Evolutionary conservation across 1,139 yeast genomes (phyloP), one percentile per base, ranked within the genome.

Genomic region (Magnusiomyces suaveolens): DNA sequence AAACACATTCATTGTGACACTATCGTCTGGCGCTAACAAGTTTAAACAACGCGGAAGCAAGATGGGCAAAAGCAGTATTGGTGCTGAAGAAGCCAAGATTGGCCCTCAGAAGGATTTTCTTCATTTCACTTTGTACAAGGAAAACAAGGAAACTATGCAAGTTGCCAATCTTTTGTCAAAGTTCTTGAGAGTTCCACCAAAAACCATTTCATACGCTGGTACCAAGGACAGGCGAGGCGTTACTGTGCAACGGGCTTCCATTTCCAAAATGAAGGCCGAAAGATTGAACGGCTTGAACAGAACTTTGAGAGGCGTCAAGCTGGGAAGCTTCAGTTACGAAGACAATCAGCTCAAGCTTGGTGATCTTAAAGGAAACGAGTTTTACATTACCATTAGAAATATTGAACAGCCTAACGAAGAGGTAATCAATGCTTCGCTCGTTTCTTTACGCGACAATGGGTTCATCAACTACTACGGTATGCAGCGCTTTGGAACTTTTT

Each of bases 61-160:
- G 39, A 33, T 43, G 8, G 47, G 50, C 12, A 54, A 56, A 41
- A 24, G 24, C 25, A 33, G 43, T 29, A 36, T 33, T 20, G 53
- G 48, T n/a, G 46, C 52, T 21, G 46, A 51, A 1, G 48, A 52
- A 10, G 56, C 59, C 16, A 43, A 48, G 14, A 51, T 55, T 46
- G 59, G 63, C 21, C 57, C 59, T 46, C 44, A 52, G 14, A 82
- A 83, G 62, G 78, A 81, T 50, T 87, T 72, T 67, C 72, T 92
- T 46, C 92, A 86, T 64, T 86, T 90, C 65, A 81, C 87, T 2
- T 75, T 92, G 38, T 90, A 86, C 73, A 92, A 92, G 68, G 97
- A 92, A 66, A 94, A 94, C 71, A 86, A 92, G 67, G 99, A 92
- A 64, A 90, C 99, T 1, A 89, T 92, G 97, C 97, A 92, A 69